Percentiles rank a stretch among this genome's conserved stretches.
Evolutionary conservation across 202 grass and related monocot genomes (phyloP).

Genomic region (Brachypodium distachyon): DNA sequence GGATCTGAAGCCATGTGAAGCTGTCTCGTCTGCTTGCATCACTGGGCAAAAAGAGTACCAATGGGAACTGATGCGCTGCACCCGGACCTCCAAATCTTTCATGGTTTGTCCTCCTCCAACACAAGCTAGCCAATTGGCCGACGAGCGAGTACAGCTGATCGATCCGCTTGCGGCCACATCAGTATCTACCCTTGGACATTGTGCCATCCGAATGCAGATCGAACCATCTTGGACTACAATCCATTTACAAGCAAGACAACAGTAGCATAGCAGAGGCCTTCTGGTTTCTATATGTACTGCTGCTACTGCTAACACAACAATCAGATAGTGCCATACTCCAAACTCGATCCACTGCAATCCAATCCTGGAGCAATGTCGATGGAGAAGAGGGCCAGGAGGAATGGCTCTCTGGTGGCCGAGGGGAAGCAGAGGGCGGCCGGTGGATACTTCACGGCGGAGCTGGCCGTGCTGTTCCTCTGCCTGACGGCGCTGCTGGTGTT

Average conservation of each 20-base stretch:
- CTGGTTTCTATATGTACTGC: neutral
- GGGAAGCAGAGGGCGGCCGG: neutral
- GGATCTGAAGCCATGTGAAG: constrained; percentile 3
- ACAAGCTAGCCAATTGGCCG: neutral
- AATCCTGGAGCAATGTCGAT: too few species aligned
- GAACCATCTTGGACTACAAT: neutral
- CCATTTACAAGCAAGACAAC: neutral
- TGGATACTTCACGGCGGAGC: constrained; percentile 33
- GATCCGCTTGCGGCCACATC: neutral
- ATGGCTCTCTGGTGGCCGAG: neutral
- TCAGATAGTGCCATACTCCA: neutral
- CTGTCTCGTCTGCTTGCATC: neutral
- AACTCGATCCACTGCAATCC: neutral
- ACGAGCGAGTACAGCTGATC: neutral
- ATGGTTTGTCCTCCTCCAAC: neutral
- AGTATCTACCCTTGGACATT: constrained; percentile 17
- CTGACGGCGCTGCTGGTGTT: constrained; percentile 42
- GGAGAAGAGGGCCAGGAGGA: neutral
- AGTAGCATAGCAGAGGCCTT: neutral
- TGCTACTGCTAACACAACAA: neutral
- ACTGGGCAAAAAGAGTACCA: neutral
- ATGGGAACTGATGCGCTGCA: constrained; percentile 5
- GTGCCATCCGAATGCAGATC: neutral
- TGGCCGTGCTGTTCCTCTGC: constrained; percentile 33
- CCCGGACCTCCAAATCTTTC: constrained; percentile 5